Evolutionary conservation across 805 yeast genomes (phyloP), one percentile per base, ranked within the genome.

Genomic region (Danielia reshetovae): DNA sequence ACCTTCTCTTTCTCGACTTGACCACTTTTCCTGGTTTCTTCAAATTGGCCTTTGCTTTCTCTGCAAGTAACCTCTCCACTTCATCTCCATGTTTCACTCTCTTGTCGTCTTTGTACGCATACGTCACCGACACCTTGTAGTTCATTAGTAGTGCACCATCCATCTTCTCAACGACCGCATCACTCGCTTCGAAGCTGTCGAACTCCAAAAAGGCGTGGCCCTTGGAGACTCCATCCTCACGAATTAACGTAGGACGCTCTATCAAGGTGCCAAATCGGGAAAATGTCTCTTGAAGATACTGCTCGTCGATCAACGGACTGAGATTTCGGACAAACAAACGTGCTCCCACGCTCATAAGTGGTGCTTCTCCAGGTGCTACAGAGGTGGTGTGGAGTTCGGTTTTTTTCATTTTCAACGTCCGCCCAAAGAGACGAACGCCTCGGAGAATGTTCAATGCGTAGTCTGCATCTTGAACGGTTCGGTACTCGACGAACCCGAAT

Each of bases 401-500:
- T 43, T 68, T 68, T 46, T 77, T 75, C 35, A 86, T 70, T 39
- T 77, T 72, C 19, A 89, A 45, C 2, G 72, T 62, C 46, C 80
- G 75, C 2, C 81, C 85, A 52, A 56, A 85, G 29, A 89, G 57
- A 24, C 74, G 61, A 2, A 78, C 60, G 5, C 87, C 88, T 39
- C 72, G 65, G 52, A 85, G 55, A 1, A 84, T 57, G 38, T 74
- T 69, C 23, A 73, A 57, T 1, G 79, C 85, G 54, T 88, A 90
- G 7, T 78, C 81, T 0, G 83, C 81, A 47, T 87, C 96, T 13
- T 60, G 65, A 2, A 62, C 59, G 11, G 68, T 62, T 32, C 64
- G 59, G 49, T 84, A 81, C 52, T 85, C 93, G 1, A 84, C 82
- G 60, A 93, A 90, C 7, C 95, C 97, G 62, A 69, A 90, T 4